Evolutionary conservation across 2,329 filamentous ascomycete species (phyloP), one percentile per base, ranked within the genome.

Genomic region (Xylariaceae sp.): DNA sequence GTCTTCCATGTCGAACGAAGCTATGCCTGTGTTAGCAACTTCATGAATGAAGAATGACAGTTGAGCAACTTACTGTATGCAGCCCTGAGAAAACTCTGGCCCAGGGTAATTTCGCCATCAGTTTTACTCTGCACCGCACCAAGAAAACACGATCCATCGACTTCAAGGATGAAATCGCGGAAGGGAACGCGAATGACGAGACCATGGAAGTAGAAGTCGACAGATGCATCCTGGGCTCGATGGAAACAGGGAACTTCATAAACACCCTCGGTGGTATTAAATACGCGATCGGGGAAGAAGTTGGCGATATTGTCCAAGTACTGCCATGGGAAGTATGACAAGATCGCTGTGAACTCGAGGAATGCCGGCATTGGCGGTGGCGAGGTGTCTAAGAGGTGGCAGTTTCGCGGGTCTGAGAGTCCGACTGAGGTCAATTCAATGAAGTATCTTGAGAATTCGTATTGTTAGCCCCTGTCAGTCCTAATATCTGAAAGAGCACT

Each of bases 1-100:
- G 1, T 57, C 15, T 23, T 67, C 65, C n/a, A 60, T 7, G 15
- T 67, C 65, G 30, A 65, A 67, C 4, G 62, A 60, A 37, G 61
- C 65, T 66, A 48, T n/a, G 23, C 18, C 4, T 23, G 15, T 11
- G 5, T 64, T 51, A 62, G 53, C 34, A 37, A 52, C 3, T 7
- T 47, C 13, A 2, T 10, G 35, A 42, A 13, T 5, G 1, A 11
- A 18, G 13, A 51, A 1, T 3, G 13, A 10, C 3, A 45, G 1
- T 47, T 13, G 44, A 3, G 23, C 30, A 2, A 55, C 62, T 59
- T 51, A 66, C 65, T 57, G 35, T 67, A 67, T 42, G 65, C 61
- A 11, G 48, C 60, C 30, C 59, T 55, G 7, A 67, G 62, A 37
- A 65, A 64, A 30, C 58, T 65, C 34, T 59, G 50, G 1, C 65